A percentile compares a stretch with the other conserved stretches of the same genome.
These are phyloP conservation scores for Amanita rubescens DNA, from an alignment of 768 basidiomycete genomes.

Conservation along the genomic window DNA sequence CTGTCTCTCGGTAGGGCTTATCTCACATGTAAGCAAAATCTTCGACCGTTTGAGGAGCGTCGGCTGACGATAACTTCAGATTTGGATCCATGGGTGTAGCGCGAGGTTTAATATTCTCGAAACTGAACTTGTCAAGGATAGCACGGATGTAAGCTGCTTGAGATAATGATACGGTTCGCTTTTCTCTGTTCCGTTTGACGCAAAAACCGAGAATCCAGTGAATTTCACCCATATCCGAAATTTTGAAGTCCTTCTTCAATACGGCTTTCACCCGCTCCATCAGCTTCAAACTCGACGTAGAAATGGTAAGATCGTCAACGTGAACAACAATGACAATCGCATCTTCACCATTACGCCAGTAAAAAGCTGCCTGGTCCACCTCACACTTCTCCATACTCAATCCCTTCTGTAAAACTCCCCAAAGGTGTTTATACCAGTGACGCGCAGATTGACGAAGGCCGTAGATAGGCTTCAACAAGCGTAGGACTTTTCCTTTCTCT, in stretches of 20 bases:
- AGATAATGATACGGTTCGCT: slow-evolving; percentile 19
- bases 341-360: slow-evolving; percentile 7
- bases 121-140: slow-evolving; percentile 8
- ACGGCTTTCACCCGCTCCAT: not conserved
- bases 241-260: slow-evolving; percentile 6
- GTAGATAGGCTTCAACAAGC: slow-evolving; percentile 20
- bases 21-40: slow-evolving; percentile 12
- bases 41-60: slow-evolving; percentile 4
- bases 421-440: slow-evolving; percentile 22
- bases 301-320: slow-evolving; percentile 20
- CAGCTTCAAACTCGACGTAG: slow-evolving; percentile 5
- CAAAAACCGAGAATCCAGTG: slow-evolving; percentile 24
- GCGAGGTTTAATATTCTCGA: slow-evolving; percentile 15
- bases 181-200: slow-evolving; percentile 17
- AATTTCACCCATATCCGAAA: slow-evolving; percentile 13
- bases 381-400: slow-evolving; percentile 14
- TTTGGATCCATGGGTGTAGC: slow-evolving; percentile 12
- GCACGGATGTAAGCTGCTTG: slow-evolving; percentile 24
- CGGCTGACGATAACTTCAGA: slow-evolving; percentile 1
- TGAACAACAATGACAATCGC: slow-evolving; percentile 17
- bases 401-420: slow-evolving; percentile 12
- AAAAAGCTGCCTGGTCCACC: slow-evolving; percentile 20
- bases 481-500: slow-evolving; percentile 5
- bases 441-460: slow-evolving; percentile 24
- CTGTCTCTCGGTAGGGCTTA: slow-evolving; percentile 17